Evolutionary conservation across 495 filamentous ascomycete species (phyloP).

Genomic region (Polyplosphaeria fusca): DNA sequence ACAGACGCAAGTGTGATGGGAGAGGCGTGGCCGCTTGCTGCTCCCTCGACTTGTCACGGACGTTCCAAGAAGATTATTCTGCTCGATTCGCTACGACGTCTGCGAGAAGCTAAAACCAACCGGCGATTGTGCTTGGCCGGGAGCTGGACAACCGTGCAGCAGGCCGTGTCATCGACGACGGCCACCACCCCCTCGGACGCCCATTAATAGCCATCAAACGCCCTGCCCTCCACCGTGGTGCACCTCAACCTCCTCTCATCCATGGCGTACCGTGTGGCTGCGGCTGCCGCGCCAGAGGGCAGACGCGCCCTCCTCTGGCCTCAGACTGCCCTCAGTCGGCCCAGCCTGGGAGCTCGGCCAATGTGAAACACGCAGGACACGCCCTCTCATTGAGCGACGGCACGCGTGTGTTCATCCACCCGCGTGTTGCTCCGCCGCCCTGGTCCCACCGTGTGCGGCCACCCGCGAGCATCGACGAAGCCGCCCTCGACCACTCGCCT

Average conservation of each 20-base stretch:
- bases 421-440: conserved; percentile 16
- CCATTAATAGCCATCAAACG: background rate
- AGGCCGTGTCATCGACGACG: conserved; percentile 15
- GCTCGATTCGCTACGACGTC: background rate
- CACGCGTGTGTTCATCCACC: conserved; percentile 25
- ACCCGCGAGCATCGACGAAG: too few relatives aligned
- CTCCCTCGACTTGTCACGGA: background rate
- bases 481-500: background rate
- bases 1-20: background rate
- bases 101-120: background rate
- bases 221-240: background rate
- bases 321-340: too few relatives aligned
- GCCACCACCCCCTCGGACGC: background rate
- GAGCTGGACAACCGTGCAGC: conserved; percentile 6
- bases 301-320: too few relatives aligned
- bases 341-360: too few relatives aligned
- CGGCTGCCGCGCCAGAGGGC: too few relatives aligned
- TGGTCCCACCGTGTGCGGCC: conserved; percentile 6
- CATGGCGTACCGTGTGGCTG: too few relatives aligned
- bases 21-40: background rate
- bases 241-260: too few relatives aligned
- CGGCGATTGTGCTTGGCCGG: conserved; percentile 8
- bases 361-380: conserved; percentile 22
- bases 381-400: conserved; percentile 17
- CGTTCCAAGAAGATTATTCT: conserved; percentile 2